These are phyloP conservation scores for Coemansia sp. DNA, from an alignment of 192 early-diverging fungal species.

Conservation along the genomic window DNA sequence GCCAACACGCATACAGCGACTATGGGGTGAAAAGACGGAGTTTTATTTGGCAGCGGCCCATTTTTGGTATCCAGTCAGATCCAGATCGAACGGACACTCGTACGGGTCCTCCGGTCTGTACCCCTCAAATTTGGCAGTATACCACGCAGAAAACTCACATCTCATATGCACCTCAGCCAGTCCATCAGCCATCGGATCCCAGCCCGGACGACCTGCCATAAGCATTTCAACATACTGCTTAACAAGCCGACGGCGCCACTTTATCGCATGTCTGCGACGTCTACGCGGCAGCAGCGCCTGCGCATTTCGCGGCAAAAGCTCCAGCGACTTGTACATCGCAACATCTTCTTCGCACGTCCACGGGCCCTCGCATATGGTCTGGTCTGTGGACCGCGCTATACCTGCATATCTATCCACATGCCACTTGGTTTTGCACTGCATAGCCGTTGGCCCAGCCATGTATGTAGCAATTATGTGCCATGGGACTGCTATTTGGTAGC, in stretches of 20 bases:
- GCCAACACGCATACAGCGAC: neutral
- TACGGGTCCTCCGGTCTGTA: constrained; percentile 29
- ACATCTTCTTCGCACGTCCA: constrained; percentile 43
- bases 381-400: neutral
- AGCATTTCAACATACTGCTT: constrained; percentile 28
- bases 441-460: constrained; percentile 18
- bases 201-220: constrained; percentile 14
- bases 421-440: constrained; percentile 32
- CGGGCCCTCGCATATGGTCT: constrained; percentile 6
- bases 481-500: neutral
- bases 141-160: constrained; percentile 44
- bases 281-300: constrained; percentile 10
- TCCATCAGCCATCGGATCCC: constrained; percentile 38
- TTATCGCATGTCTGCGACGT: neutral
- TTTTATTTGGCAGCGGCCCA: neutral
- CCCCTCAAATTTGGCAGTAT: constrained; percentile 13
- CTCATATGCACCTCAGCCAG: constrained; percentile 45
- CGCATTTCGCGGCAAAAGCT: constrained; percentile 14
- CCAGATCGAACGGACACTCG: constrained; percentile 27
- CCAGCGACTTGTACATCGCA: constrained; percentile 18
- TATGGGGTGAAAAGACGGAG: neutral
- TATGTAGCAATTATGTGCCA: constrained; percentile 33
- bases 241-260: constrained; percentile 14
- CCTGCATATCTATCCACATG: neutral
- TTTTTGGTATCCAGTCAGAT: constrained; percentile 24